Evolutionary conservation across 75 land plant species (phyloP), one percentile per base, ranked within the genome.

Genomic region (Selaginella moellendorffii): DNA sequence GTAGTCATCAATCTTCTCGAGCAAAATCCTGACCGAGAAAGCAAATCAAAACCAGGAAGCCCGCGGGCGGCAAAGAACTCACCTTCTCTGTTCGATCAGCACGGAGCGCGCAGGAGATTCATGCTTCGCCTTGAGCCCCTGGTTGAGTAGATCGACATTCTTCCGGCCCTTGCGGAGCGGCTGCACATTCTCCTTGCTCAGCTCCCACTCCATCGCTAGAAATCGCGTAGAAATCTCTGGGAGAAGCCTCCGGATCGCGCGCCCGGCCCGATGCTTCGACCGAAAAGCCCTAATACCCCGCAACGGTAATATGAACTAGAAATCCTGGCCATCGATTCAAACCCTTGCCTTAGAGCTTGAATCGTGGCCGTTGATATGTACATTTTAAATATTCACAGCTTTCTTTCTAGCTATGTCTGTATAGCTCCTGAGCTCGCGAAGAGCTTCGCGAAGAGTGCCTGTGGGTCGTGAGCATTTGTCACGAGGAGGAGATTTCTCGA

Each of bases 201-300:
- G 64, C 72, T 95, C 99, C 99, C 99, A 95, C 51, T 95, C 99
- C 77, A 75, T 75, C n/a, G 60, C n/a, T n/a, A n/a, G n/a, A n/a
- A n/a, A n/a, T n/a, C n/a, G n/a, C 14, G 46, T 36, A 36, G 46
- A 14, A 14, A 36, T 36, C 46, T 36, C 46, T 5, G 46, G 10
- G 46, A 36, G 10, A 36, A n/a, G n/a, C n/a, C 46, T 36, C 14
- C 5, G 46, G 10, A 36, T 36, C 46, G 5, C 46, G n/a, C n/a
- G n/a, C 46, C 5, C 14, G 46, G 14, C 14, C 46, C 46, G 46
- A 5, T 5, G 46, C 46, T 14, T 14, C 46, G 46, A n/a, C n/a
- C n/a, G 46, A 36, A 36, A 14, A 36, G 14, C 46, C 46, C 46
- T 36, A 36, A 14, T 14, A 5, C 46, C 14, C 46, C 14, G 46